These are phyloP conservation scores for Pterocarpus santalinus DNA, from an alignment of 306 rosid genomes.

Conservation along the genomic window DNA sequence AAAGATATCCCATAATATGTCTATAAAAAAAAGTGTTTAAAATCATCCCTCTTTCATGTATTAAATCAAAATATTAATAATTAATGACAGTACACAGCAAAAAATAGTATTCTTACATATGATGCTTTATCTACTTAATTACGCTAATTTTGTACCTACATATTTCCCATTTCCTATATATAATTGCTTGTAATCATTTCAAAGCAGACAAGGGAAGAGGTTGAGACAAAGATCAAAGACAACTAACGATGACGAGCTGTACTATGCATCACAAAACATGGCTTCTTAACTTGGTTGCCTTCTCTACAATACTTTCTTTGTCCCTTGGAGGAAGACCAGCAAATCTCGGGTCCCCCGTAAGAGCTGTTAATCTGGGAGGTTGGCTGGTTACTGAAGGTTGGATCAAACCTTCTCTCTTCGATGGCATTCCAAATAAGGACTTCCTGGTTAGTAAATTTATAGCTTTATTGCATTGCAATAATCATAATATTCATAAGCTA, in stretches of 20 bases:
- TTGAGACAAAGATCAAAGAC: background rate
- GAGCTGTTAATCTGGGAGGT: constrained; percentile 81
- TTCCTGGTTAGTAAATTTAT: constrained; percentile 59
- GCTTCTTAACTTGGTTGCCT: constrained; percentile 36
- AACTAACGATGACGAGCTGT: constrained; percentile 45
- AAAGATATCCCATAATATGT: too few species aligned
- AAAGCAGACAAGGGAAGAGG: background rate
- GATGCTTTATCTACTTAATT: too few species aligned
- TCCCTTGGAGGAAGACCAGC: constrained; percentile 46
- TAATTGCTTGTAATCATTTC: background rate
- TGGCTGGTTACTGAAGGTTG: constrained; percentile 92
- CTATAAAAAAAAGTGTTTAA: too few species aligned
- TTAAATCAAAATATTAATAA: too few species aligned
- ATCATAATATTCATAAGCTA: background rate
- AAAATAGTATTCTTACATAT: too few species aligned
- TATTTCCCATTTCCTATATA: background rate
- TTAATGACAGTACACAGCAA: too few species aligned
- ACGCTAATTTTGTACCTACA: too few species aligned
- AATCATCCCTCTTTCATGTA: too few species aligned
- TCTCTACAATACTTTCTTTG: constrained; percentile 21
- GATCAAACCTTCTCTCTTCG: constrained; percentile 88
- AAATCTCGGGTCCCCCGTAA: constrained; percentile 40
- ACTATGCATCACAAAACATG: constrained; percentile 38
- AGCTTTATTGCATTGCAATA: background rate
- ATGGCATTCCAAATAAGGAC: constrained; percentile 80